Evolutionary conservation across 805 yeast genomes (phyloP).

Genomic region (Candida caryicola): DNA sequence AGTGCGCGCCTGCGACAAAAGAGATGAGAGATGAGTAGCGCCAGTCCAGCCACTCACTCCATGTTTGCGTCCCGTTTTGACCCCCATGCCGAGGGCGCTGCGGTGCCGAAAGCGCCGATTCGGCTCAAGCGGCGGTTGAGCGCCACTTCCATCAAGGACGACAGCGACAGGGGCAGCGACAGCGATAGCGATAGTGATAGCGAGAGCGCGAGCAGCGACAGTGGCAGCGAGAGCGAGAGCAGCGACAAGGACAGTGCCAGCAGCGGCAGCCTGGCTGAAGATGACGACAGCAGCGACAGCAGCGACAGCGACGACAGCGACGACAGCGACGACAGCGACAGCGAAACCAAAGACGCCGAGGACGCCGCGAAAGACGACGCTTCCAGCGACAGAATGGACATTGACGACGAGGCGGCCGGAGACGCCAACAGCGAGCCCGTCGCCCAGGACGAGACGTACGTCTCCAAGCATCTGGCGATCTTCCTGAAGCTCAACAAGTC

Average conservation of each 20-base stretch:
- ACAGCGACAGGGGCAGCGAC: constrained; percentile 13
- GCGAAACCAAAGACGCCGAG: constrained; percentile 11
- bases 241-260: constrained; percentile 14
- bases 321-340: constrained; percentile 14
- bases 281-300: constrained; percentile 13
- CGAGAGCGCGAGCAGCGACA: constrained; percentile 1
- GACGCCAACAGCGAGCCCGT: constrained; percentile 3
- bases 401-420: constrained; percentile 4
- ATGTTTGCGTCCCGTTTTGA: constrained; percentile 71
- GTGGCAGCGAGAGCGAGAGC: constrained; percentile 4
- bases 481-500: constrained; percentile 19
- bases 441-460: constrained; percentile 14
- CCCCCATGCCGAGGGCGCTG: constrained; percentile 30
- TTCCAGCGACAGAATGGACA: constrained; percentile 11
- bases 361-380: neutral
- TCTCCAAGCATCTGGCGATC: constrained; percentile 21
- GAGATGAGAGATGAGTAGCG: too few relatives aligned
- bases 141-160: constrained; percentile 4
- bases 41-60: too few relatives aligned
- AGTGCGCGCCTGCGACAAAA: too few relatives aligned
- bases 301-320: constrained; percentile 12
- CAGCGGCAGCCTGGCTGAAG: constrained; percentile 12
- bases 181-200: constrained; percentile 16
- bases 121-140: constrained; percentile 17
- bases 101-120: constrained; percentile 1